phyloP scores from a whole-genome alignment of 129 eudicot species.

The Mikania micrantha region DNA sequence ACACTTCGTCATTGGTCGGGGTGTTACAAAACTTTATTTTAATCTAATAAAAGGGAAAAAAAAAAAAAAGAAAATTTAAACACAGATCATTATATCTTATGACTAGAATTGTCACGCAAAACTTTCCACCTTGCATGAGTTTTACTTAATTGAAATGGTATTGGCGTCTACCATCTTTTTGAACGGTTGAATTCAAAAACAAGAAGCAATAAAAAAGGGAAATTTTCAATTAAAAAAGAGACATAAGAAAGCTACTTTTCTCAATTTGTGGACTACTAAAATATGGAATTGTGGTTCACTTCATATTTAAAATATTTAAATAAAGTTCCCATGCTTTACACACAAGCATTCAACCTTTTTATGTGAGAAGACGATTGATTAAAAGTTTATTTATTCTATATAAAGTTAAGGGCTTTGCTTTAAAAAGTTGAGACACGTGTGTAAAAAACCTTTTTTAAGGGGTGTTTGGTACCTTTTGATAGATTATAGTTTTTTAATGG shows the following conservation, averaged over 20 bases:
- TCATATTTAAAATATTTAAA: conserved; percentile 18
- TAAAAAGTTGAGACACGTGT: conserved; percentile 50
- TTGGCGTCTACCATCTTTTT: conserved; percentile 25
- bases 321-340: conserved; percentile 37
- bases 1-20: no score
- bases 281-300: conserved; percentile 24
- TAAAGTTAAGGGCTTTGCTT: conserved; percentile 33
- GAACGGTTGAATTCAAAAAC: conserved; percentile 5
- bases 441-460: conserved; percentile 15
- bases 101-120: conserved; percentile 34
- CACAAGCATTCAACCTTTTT: conserved; percentile 53
- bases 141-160: conserved; percentile 29
- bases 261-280: conserved; percentile 30
- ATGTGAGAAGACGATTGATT: conserved; percentile 20
- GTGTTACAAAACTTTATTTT: no score
- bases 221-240: conserved; percentile 26
- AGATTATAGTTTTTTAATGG: no score
- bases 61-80: background rate
- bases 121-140: conserved; percentile 35
- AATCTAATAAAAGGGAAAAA: background rate
- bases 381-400: conserved; percentile 32
- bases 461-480: no score
- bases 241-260: conserved; percentile 28
- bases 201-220: conserved; percentile 4
- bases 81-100: background rate